Conservation (phyloP, 2,329 filamentous ascomycete species). For the Trichoderma brevicompactum region DNA sequence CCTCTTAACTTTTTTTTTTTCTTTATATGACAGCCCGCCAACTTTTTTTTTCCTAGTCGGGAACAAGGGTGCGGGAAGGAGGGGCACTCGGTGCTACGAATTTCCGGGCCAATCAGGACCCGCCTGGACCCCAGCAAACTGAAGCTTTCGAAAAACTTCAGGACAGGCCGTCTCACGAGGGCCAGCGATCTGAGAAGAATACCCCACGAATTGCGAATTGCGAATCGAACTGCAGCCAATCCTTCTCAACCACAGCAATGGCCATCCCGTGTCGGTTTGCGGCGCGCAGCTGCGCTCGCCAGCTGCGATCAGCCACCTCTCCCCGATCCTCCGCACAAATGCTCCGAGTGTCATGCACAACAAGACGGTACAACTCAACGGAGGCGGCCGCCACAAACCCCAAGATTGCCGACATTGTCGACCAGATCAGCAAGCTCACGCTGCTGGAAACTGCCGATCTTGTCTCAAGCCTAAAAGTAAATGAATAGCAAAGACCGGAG, state of each 20-base stretch:
- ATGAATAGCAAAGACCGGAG: slow-evolving; percentile 33
- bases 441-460: slow-evolving; percentile 96
- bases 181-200: slow-evolving; percentile 4
- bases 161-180: slow-evolving; percentile 31
- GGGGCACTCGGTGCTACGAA: slow-evolving; percentile 40
- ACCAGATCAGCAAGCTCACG: slow-evolving; percentile 98
- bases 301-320: slow-evolving; percentile 57
- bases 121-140: slow-evolving; percentile 30
- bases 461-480: slow-evolving; percentile 91
- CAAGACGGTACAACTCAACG: slow-evolving; percentile 87
- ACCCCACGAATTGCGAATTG: slow-evolving; percentile 34
- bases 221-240: slow-evolving; percentile 32
- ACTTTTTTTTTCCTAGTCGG: slow-evolving; percentile 44
- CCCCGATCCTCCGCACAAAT: slow-evolving; percentile 55
- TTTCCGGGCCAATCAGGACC: slow-evolving; percentile 46
- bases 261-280: slow-evolving; percentile 66
- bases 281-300: slow-evolving; percentile 67
- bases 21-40: slow-evolving; percentile 28
- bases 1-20: slow-evolving; percentile 35
- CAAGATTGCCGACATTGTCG: slow-evolving; percentile 93
- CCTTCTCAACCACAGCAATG: slow-evolving; percentile 52
- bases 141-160: slow-evolving; percentile 51
- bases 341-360: slow-evolving; percentile 50
- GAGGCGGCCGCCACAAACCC: slow-evolving; percentile 73
- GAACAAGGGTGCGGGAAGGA: slow-evolving; percentile 36